Evolutionary conservation across 2,329 filamentous ascomycete species (phyloP), one percentile per base, ranked within the genome.

Genomic region (Sporothrix pallida): DNA sequence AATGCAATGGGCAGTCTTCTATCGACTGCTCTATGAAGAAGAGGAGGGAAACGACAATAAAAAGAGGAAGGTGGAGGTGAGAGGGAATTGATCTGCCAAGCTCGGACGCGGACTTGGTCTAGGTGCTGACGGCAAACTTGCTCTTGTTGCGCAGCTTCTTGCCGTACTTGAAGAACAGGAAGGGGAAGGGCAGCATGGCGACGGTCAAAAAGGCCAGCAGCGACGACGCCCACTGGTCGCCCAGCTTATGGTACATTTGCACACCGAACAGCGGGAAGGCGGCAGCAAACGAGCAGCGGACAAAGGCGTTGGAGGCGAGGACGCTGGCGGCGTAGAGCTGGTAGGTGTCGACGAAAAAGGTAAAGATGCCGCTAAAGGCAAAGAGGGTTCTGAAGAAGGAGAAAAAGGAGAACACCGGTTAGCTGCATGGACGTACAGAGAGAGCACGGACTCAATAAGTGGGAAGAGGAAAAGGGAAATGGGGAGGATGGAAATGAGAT

Each of bases 331-430:
- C 92, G 80, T 93, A 94, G 37, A 89, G 82, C 72, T 92, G 91
- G 81, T 95, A 95, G 26, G 92, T 91, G 80, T 94, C 92, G 77
- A 93, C 93, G 76, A 97, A 84, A 83, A 97, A 97, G 13, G 94
- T 97, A 81, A 97, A 97, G 77, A 97, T 89, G 71, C 94, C 93
- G 73, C 89, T 91, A 82, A 93, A 98, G 44, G 92, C 89, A 74
- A 97, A 87, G 75, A 97, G 87, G 72, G 89, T 91, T 71, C 92
- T n/a, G n/a, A n/a, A n/a, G n/a, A n/a, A n/a, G n/a, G n/a, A n/a
- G n/a, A n/a, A n/a, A n/a, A n/a, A n/a, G n/a, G n/a, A n/a, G n/a
- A n/a, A n/a, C n/a, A n/a, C n/a, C n/a, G 78, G 79, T 80, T 80
- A 80, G 77, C 77, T 76, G 76, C 80, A 69, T 81, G 70, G n/a